Conservation (phyloP, 2,329 filamentous ascomycete species). For the Botrytis galanthina region DNA sequence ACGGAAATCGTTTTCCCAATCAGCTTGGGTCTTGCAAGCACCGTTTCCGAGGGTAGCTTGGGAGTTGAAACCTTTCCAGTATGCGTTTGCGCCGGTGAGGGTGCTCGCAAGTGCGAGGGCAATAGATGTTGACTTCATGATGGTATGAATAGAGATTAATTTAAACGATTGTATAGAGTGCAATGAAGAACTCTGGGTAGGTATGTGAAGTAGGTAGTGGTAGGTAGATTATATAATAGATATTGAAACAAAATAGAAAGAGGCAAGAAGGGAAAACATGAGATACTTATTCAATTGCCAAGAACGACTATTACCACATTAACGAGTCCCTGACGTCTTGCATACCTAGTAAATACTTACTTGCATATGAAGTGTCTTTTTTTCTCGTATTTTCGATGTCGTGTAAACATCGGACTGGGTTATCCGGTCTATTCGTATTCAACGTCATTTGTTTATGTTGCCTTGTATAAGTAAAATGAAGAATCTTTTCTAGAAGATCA, state of each 20-base stretch:
- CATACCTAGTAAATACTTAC: not conserved
- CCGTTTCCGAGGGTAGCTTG: constrained; percentile 46
- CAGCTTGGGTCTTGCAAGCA: constrained; percentile 62
- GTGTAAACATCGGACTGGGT: constrained; percentile 1
- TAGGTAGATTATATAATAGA: not conserved
- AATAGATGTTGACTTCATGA: constrained; percentile 30
- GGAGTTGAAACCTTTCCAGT: constrained; percentile 45
- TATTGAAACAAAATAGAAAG: not conserved
- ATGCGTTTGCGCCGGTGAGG: constrained; percentile 38
- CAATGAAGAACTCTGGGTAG: constrained; percentile 1
- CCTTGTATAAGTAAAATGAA: not conserved
- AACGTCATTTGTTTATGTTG: constrained; percentile 7
- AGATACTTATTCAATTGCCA: constrained; percentile 17
- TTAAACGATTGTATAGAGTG: constrained; percentile 15
- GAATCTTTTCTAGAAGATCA: constrained; percentile 13
- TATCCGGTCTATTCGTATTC: not conserved
- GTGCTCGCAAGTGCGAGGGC: constrained; percentile 39
- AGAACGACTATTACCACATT: not conserved
- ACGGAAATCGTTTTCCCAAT: constrained; percentile 66
- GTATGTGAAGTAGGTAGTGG: not conserved
- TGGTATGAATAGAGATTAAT: not conserved
- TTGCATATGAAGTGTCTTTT: not conserved
- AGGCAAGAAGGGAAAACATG: not conserved
- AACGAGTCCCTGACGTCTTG: not conserved
- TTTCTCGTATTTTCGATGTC: constrained; percentile 12